Percentiles rank a stretch among this genome's conserved stretches.
phyloP scores from a whole-genome alignment of 2,329 filamentous ascomycete genomes.

The Arthrobotrys conoides region DNA sequence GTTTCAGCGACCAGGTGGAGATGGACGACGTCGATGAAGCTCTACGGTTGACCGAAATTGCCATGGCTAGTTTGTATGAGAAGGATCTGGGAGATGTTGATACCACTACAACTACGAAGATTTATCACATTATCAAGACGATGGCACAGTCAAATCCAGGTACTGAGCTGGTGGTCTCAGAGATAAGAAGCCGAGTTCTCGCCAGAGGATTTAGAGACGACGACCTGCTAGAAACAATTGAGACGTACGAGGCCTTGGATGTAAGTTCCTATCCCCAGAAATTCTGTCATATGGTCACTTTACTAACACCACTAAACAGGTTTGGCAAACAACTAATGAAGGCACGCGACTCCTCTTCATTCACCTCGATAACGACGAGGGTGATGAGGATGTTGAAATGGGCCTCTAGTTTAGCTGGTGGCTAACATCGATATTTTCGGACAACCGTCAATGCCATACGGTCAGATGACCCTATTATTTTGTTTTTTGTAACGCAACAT shows the following conservation, averaged over 20 bases:
- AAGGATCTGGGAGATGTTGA: constrained; percentile 73
- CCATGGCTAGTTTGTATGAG: constrained; percentile 88
- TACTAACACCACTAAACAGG: constrained; percentile 71
- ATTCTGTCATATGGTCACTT: background rate
- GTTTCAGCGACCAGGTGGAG: constrained; percentile 86
- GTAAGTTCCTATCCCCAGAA: constrained; percentile 74
- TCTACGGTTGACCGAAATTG: constrained; percentile 88
- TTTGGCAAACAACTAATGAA: constrained; percentile 83
- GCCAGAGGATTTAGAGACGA: constrained; percentile 97
- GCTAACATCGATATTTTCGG: constrained; percentile 6
- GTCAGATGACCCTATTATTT: constrained; percentile 16
- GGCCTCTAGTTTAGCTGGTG: constrained; percentile 35
- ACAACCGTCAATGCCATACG: constrained; percentile 21
- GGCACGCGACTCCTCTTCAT: constrained; percentile 81
- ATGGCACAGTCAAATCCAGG: constrained; percentile 81
- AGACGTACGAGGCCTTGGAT: constrained; percentile 89
- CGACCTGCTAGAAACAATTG: constrained; percentile 86
- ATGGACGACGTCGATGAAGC: constrained; percentile 97
- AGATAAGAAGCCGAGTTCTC: constrained; percentile 90
- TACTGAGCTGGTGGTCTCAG: constrained; percentile 85
- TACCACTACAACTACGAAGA: constrained; percentile 86
- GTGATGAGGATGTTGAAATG: constrained; percentile 67
- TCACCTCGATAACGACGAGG: constrained; percentile 71
- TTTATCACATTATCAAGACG: constrained; percentile 92
- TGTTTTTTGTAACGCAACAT: constrained; percentile 48